A percentile compares a stretch with the other conserved stretches of the same genome.
Evolutionary conservation across 2,329 filamentous ascomycete species (phyloP).

Genomic region (Ophiocordyceps camponoti-saundersi): DNA sequence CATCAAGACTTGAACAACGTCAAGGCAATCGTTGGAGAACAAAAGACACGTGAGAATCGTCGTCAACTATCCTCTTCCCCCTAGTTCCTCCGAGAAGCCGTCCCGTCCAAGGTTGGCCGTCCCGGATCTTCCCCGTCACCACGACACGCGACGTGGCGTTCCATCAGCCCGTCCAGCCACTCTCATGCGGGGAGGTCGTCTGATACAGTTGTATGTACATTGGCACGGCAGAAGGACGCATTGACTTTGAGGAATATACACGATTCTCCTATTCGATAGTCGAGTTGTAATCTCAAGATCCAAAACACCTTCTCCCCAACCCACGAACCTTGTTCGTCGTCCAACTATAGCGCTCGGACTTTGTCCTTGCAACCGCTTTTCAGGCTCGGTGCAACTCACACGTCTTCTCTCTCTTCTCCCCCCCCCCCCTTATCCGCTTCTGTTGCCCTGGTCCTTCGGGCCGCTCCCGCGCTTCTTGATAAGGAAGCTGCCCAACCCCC

Average conservation of each 20-base stretch:
- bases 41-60: no score
- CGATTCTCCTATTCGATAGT: not conserved
- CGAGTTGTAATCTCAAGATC: not conserved
- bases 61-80: not conserved
- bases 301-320: not conserved
- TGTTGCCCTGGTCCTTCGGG: not conserved
- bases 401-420: not conserved
- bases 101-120: not conserved
- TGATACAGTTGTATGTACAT: not conserved
- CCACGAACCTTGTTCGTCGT: not conserved
- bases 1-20: no score
- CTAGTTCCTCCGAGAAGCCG: not conserved
- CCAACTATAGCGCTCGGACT: not conserved
- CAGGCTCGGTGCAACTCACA: not conserved
- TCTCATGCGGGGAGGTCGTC: not conserved
- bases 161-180: not conserved
- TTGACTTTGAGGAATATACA: no score
- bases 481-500: constrained; percentile 1
- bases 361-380: not conserved
- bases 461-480: not conserved
- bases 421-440: not conserved
- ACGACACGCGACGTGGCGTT: not conserved
- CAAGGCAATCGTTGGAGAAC: no score
- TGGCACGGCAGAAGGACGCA: not conserved
- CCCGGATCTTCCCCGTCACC: not conserved